Percentiles rank a stretch among this genome's conserved stretches.
These are phyloP conservation scores for Claviceps citrina DNA, from an alignment of 2,329 filamentous ascomycete species.

Conservation along the genomic window DNA sequence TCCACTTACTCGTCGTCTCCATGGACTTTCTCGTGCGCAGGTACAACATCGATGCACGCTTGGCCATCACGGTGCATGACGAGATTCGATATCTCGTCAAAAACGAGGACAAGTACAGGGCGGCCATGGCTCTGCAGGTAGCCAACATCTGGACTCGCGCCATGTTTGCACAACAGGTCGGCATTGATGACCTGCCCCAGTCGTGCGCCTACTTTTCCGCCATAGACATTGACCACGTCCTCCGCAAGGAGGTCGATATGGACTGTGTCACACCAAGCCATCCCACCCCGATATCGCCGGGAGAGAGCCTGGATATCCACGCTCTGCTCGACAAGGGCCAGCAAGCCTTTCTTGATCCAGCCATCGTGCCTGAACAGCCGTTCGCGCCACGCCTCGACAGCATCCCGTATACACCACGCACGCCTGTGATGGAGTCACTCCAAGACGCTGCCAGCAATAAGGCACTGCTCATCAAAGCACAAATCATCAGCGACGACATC, in stretches of 20 bases:
- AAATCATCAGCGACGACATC: constrained; percentile 59
- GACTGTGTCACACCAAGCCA: constrained; percentile 89
- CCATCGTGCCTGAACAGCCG: constrained; percentile 37
- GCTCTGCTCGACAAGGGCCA: constrained; percentile 61
- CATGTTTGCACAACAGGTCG: constrained; percentile 95
- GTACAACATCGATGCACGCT: constrained; percentile 70
- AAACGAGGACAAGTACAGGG: constrained; percentile 70
- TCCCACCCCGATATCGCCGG: constrained; percentile 58
- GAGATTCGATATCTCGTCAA: constrained; percentile 90
- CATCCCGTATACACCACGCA: constrained; percentile 54
- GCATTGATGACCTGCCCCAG: constrained; percentile 87
- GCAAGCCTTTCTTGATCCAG: constrained; percentile 52
- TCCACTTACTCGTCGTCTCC: constrained; percentile 78
- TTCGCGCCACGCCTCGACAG: constrained; percentile 41
- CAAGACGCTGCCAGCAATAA: constrained; percentile 31
- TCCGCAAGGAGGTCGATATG: constrained; percentile 98
- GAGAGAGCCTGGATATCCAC: constrained; percentile 73
- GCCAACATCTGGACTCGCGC: constrained; percentile 93
- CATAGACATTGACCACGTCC: constrained; percentile 83
- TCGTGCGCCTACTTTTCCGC: constrained; percentile 91
- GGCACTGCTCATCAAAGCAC: constrained; percentile 60
- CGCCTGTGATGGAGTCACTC: constrained; percentile 65
- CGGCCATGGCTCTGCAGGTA: constrained; percentile 84
- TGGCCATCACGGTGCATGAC: constrained; percentile 91
- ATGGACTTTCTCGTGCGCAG: constrained; percentile 88